Conservation (phyloP, 2,329 filamentous ascomycete genomes). For the Falciphora oryzae region DNA sequence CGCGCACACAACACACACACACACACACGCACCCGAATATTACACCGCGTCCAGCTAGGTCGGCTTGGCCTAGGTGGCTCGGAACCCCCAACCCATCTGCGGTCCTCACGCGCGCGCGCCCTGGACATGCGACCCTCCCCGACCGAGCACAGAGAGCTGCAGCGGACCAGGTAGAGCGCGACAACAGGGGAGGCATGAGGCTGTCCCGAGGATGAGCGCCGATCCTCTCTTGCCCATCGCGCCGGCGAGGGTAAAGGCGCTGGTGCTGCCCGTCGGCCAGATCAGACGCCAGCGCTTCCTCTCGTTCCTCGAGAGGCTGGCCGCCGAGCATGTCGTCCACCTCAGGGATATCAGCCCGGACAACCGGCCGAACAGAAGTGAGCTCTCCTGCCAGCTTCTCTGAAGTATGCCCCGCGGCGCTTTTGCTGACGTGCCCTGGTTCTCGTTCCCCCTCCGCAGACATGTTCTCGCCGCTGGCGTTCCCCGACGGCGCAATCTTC, state of each 20-base stretch:
- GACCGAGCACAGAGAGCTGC: background rate
- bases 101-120: too few species aligned
- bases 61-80: too few species aligned
- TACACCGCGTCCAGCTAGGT: background rate
- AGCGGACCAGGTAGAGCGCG: background rate
- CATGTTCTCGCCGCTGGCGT: conserved; percentile 89
- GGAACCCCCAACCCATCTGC: background rate
- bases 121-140: background rate
- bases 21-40: too few species aligned
- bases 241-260: conserved; percentile 82
- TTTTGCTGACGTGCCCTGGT: conserved; percentile 3
- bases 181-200: conserved; percentile 17
- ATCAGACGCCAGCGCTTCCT: conserved; percentile 79
- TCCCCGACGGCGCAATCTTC: conserved; percentile 77
- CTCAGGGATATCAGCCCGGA: conserved; percentile 84
- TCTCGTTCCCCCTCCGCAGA: conserved; percentile 43
- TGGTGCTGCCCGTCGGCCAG: conserved; percentile 79
- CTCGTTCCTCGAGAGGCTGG: conserved; percentile 71
- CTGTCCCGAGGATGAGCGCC: conserved; percentile 58
- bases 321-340: conserved; percentile 73
- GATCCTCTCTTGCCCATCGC: conserved; percentile 88
- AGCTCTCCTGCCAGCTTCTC: too few species aligned
- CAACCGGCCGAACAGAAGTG: conserved; percentile 80
- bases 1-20: too few species aligned
- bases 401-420: too few species aligned